Evolutionary conservation across 768 basidiomycete species (phyloP), one percentile per base, ranked within the genome.

Genomic region (Amanita polypyramis): DNA sequence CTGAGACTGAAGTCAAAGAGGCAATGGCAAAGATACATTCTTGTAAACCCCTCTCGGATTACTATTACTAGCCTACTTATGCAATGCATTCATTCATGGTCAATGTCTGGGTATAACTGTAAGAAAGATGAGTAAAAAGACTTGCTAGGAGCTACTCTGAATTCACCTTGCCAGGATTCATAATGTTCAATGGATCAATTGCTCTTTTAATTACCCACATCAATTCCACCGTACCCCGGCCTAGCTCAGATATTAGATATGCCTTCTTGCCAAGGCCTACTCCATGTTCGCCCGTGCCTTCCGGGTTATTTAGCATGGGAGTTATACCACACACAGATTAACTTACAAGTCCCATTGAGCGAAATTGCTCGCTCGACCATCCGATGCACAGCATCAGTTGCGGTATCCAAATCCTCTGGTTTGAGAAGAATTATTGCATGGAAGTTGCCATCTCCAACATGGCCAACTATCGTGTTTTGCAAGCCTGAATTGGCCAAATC

Each of bases 231-330:
- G 92, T 94, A 3, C 79, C 82, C 39, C 68, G 69, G 0, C 94
- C 94, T 0, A 97, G 74, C 61, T 97, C 94, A n/a, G 81, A 73
- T 14, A 67, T 61, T 2, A 97, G 74, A 62, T 88, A 95, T 57
- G 85, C 77, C 55, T 79, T 84, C 68, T 93, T 93, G 8, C 90
- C 90, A 5, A 92, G 63, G 1, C 91, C 90, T 11, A 93, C 83
- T 0, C 90, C 90, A 60, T 93, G 90, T 61, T 93, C 89, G 7
- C 88, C 87, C 3, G 85, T 87, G 55, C 83, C 83, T 87, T 52
- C 8, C 46, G 45, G 21, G 39, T 5, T 6, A 34, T n/a, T 40
- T 54, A 48, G 9, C n/a, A 54, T 14, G 35, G 32, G 27, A 21
- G 27, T 38, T 40, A 14, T 14, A 19, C 11, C n/a, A n/a, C n/a